Base-by-base conservation (phyloP, 2,329 filamentous ascomycete genomes). In the Didymosphaeria variabile region DNA sequence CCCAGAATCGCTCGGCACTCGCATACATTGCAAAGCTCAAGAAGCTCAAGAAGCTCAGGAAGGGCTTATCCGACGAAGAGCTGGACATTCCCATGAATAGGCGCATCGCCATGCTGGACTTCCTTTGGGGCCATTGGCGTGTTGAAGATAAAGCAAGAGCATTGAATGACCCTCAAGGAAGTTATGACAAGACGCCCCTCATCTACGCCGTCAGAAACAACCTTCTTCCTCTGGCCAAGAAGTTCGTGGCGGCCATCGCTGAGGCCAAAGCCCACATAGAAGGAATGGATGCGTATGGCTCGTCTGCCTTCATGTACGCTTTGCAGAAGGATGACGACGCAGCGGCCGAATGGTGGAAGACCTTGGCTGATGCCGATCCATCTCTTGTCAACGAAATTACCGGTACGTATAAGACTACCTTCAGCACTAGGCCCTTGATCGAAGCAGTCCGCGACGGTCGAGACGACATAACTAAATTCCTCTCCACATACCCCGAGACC, bases 21-120 rank as follows among this genome's bases (percentile, higher is more conserved):
- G 49, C 49, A 34, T 52, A 52, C 49, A 36, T 52, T 32, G 49
- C 26, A 15, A 52, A 52, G 32, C 7, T 52, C 7, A 52, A 52
- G 31, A 34, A 34, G 31, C 5, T 34, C 31, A 34, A 10, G 31
- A 34, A 34, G 31, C 6, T 34, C 31, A 10, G 31, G 31, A 34
- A 34, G 10, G 31, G 31, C 31, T 34, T 34, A 34, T 34, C 31
- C 31, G 31, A 34, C 10, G 31, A 34, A 34, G 31, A 34, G 31
- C 6, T 34, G 31, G 31, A 34, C 31, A 34, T 34, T 34, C 31
- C 31, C 31, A 19, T 52, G 49, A 26, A 29, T 17, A n/a, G 15
- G 7, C 26, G 44, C 26, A 23, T 47, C 44, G n/a, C 6, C 9
- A 47, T 47, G 44, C n/a, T 47, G 10, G n/a, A 47, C 7, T 21